Percentiles rank a stretch among this genome's conserved stretches.
phyloP scores from a whole-genome alignment of 2,329 filamentous ascomycete species.

The Coleophoma crateriformis region DNA sequence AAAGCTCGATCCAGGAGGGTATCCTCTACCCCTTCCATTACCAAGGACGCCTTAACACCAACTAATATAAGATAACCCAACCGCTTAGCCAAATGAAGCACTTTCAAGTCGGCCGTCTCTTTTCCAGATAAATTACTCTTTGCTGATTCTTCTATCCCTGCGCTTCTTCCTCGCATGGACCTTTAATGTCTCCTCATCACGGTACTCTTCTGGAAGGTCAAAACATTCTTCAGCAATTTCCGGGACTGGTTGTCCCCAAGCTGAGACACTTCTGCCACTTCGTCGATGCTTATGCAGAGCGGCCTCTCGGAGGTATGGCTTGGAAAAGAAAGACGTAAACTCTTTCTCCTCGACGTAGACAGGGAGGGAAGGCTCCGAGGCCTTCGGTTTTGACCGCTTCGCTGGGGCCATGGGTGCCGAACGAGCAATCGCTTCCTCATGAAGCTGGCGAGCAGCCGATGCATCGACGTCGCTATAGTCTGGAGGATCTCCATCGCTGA shows the following conservation, averaged over 20 bases:
- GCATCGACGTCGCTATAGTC: slow-evolving; percentile 68
- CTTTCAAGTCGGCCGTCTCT: slow-evolving; percentile 25
- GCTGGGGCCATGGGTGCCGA: slow-evolving; percentile 15
- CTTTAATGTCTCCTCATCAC: slow-evolving; percentile 43
- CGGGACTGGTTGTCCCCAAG: slow-evolving; percentile 78
- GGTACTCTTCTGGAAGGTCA: slow-evolving; percentile 55
- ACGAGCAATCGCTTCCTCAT: slow-evolving; percentile 33
- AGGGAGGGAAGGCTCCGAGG: slow-evolving; percentile 13
- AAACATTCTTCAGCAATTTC: slow-evolving; percentile 70
- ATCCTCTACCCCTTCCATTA: not conserved
- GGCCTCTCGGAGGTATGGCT: slow-evolving; percentile 66
- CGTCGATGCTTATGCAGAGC: slow-evolving; percentile 70
- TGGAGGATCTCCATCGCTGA: slow-evolving; percentile 45
- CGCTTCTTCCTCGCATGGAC: slow-evolving; percentile 58
- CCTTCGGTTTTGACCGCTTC: slow-evolving; percentile 26
- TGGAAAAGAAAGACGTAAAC: slow-evolving; percentile 81
- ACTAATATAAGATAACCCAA: slow-evolving; percentile 9
- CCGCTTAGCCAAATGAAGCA: slow-evolving; percentile 27
- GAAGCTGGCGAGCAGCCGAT: slow-evolving; percentile 67
- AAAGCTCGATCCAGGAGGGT: too few species aligned
- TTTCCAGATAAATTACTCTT: slow-evolving; percentile 6
- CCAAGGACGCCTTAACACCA: slow-evolving; percentile 3
- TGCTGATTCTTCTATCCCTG: slow-evolving; percentile 24
- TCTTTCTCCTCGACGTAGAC: slow-evolving; percentile 41
- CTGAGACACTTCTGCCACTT: slow-evolving; percentile 62